Evolutionary conservation across 2,329 filamentous ascomycete species (phyloP).

Genomic region (Diaporthe vexans): DNA sequence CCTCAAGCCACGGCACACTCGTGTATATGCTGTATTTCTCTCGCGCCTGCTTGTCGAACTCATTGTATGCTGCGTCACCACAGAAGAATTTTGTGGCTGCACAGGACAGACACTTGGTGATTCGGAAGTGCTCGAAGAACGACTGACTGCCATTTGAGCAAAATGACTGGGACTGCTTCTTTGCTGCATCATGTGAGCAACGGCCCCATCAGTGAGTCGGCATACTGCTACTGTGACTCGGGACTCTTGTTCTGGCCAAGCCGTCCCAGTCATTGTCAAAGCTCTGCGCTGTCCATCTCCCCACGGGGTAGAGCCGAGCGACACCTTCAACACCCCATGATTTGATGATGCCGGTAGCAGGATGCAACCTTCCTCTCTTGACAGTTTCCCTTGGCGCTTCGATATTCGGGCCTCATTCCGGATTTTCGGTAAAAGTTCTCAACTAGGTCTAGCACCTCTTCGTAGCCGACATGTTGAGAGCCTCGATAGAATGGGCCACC

Average conservation of each 20-base stretch:
- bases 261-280: not conserved
- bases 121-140: not conserved
- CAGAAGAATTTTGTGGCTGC: not conserved
- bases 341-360: not conserved
- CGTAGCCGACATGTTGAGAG: not conserved
- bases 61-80: not conserved
- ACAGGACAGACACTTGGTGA: not conserved
- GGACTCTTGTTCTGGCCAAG: slow-evolving; percentile 10
- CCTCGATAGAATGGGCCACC: not conserved
- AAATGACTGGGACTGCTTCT: not conserved
- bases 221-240: slow-evolving; percentile 6
- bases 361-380: slow-evolving; percentile 28
- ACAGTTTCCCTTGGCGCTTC: slow-evolving; percentile 3
- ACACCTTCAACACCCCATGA: not conserved
- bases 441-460: slow-evolving; percentile 4
- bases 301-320: slow-evolving; percentile 26
- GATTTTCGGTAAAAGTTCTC: slow-evolving; percentile 24
- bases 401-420: slow-evolving; percentile 24
- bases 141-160: no score
- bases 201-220: not conserved
- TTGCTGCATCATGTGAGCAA: not conserved
- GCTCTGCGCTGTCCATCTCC: slow-evolving; percentile 3
- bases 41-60: not conserved
- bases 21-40: not conserved
- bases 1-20: not conserved